These are phyloP conservation scores for Fomitiporia mediterranea DNA, from an alignment of 1,284 basidiomycete species.

Conservation along the genomic window DNA sequence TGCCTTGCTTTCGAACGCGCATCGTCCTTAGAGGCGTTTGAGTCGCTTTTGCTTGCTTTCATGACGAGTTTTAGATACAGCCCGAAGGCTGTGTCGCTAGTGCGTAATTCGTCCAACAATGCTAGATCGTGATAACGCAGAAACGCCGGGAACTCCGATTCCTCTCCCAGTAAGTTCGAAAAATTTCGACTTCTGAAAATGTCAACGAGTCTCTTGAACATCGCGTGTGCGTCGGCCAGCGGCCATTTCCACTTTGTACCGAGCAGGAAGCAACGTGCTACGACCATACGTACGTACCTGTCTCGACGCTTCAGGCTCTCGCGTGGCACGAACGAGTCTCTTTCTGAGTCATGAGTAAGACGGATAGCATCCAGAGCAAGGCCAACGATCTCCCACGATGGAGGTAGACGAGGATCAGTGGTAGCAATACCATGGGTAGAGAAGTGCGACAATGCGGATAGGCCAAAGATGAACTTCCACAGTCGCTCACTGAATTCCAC, in stretches of 20 bases:
- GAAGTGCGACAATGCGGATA: conserved; percentile 80
- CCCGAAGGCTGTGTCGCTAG: conserved; percentile 70
- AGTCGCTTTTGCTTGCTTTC: conserved; percentile 42
- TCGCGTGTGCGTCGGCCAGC: conserved; percentile 50
- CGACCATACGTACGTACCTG: conserved; percentile 69
- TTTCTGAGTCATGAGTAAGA: conserved; percentile 47
- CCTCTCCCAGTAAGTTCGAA: conserved; percentile 72
- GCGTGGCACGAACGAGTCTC: conserved; percentile 38
- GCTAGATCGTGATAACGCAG: conserved; percentile 58
- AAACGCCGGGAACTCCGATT: conserved; percentile 74
- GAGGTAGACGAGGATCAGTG: conserved; percentile 42
- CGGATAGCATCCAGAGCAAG: conserved; percentile 57
- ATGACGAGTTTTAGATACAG: conserved; percentile 78
- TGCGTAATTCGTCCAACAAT: conserved; percentile 48
- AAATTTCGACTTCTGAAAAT: conserved; percentile 83
- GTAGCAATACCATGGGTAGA: conserved; percentile 58
- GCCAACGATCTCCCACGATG: conserved; percentile 67
- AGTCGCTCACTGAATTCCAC: conserved; percentile 61
- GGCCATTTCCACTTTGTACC: conserved; percentile 73
- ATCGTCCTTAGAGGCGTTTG: conserved; percentile 30
- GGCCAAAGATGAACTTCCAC: conserved; percentile 69
- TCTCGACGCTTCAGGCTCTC: conserved; percentile 60
- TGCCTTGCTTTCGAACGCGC: conserved; percentile 44
- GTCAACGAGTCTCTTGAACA: conserved; percentile 67
- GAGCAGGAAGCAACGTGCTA: conserved; percentile 71